Evolutionary conservation across 1,284 basidiomycete genomes (phyloP).

Genomic region (Leccinum huronense): DNA sequence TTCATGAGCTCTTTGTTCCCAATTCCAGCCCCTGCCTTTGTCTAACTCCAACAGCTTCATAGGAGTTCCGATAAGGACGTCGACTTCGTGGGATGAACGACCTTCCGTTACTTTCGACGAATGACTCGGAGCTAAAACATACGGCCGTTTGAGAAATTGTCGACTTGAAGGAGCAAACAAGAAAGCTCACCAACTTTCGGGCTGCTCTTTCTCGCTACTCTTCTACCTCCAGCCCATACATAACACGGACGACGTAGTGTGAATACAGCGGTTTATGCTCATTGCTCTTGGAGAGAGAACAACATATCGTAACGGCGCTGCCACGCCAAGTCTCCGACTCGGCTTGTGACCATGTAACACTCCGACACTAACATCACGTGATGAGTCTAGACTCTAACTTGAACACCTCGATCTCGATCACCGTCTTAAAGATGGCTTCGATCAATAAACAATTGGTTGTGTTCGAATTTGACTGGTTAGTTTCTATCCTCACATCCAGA

Average conservation of each 20-base stretch:
- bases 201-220: conserved; percentile 16
- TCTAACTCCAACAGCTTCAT: conserved; percentile 73
- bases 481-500: conserved; percentile 13
- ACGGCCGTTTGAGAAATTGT: background rate
- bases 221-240: conserved; percentile 10
- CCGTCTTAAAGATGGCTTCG: conserved; percentile 34
- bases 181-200: conserved; percentile 20
- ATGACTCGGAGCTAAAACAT: conserved; percentile 15
- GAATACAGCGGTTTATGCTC: conserved; percentile 12
- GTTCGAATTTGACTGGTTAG: conserved; percentile 97
- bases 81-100: conserved; percentile 45
- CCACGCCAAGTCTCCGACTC: too few species aligned
- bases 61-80: conserved; percentile 78
- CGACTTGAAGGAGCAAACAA: background rate
- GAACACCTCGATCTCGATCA: background rate
- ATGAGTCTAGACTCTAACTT: too few species aligned
- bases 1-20: conserved; percentile 38
- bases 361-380: too few species aligned
- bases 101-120: conserved; percentile 26
- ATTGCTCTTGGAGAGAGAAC: too few species aligned
- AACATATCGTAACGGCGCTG: too few species aligned
- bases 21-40: conserved; percentile 65
- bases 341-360: too few species aligned
- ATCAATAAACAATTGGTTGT: conserved; percentile 79
- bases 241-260: conserved; percentile 16